Evolutionary conservation across 495 filamentous ascomycete species (phyloP), one percentile per base, ranked within the genome.

Genomic region (Aspergillus nanangensis): DNA sequence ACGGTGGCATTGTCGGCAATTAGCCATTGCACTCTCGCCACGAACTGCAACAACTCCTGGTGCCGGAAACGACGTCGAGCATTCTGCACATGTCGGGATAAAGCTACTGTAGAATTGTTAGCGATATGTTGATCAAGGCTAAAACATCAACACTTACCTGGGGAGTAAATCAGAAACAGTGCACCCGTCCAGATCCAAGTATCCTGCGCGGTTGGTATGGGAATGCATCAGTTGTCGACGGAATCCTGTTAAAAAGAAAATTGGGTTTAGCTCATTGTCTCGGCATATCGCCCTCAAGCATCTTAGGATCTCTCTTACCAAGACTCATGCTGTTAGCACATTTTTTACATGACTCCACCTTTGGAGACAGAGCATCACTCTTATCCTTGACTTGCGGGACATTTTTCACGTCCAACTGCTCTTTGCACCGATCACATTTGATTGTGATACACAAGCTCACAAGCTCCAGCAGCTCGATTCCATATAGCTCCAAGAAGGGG

Each of bases 351-450:
- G 72, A 61, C 46, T 75, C 71, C 4, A 72, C 46, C 56, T 66
- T 58, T 25, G 66, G 48, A 55, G 65, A 37, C 8, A 48, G 36
- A 23, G 36, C 43, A 13, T 57, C 65, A 38, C 64, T 69, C 8
- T 62, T 65, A 20, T 67, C 65, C 17, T 62, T 63, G 7, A 65
- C 64, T 22, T 74, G 66, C 14, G 76, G 79, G 10, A 96, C 68
- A 22, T 81, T 82, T 32, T 76, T 78, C 15, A 91, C 66, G 48
- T 95, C 90, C 60, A 81, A 81, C 2, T 74, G 57, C 31, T 84
- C 85, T 62, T 88, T 93, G 72, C 90, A 96, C 31, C 89, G 79
- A 24, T 84, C 81, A 65, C 91, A 96, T 57, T 91, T 92, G 41
- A 93, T 66, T 1, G 76, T 84, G 44, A 94, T 70, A 33, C 74